phyloP scores from a whole-genome alignment of 345 rosid species.

The Melaleuca alternifolia region DNA sequence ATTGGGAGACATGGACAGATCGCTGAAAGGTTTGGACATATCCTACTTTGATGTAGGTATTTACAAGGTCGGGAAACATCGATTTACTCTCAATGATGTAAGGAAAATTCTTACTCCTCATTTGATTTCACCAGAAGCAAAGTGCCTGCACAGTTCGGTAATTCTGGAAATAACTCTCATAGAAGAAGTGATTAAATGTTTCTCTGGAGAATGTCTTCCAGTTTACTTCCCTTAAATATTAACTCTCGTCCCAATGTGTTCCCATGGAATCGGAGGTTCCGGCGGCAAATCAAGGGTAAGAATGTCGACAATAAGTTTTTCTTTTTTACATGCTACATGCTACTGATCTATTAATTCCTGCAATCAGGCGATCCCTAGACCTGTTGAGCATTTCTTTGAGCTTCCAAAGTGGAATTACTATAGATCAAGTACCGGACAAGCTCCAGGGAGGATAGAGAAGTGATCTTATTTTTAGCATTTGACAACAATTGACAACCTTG shows the following conservation, averaged over 20 bases:
- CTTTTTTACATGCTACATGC: too few species aligned
- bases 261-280: background rate
- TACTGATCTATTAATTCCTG: too few species aligned
- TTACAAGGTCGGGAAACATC: too few species aligned
- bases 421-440: background rate
- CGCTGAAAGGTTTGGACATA: too few species aligned
- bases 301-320: too few species aligned
- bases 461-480: background rate
- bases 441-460: background rate
- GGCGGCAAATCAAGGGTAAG: too few species aligned
- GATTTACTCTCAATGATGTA: too few species aligned
- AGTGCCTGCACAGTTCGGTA: background rate
- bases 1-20: too few species aligned
- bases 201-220: background rate
- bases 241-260: background rate
- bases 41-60: too few species aligned
- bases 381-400: too few species aligned
- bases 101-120: background rate
- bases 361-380: too few species aligned
- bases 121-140: background rate
- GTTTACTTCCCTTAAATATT: background rate
- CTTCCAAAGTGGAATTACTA: conserved; percentile 4
- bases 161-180: background rate
- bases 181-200: background rate
- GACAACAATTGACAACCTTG: background rate